phyloP scores from a whole-genome alignment of 2,329 filamentous ascomycete genomes.

The Metarhizium brunneum region DNA sequence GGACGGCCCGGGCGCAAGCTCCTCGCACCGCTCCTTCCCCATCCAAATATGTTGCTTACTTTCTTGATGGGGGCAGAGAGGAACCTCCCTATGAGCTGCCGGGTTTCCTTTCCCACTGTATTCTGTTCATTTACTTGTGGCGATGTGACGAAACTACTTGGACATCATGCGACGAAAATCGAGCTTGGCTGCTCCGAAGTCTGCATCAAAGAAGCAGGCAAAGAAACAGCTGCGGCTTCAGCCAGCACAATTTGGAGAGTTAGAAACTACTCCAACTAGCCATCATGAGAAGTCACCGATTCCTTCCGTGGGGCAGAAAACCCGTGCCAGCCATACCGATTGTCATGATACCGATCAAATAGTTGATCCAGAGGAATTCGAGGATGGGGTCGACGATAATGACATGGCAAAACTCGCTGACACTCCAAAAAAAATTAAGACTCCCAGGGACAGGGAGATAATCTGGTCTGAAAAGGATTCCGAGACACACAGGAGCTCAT shows the following conservation, averaged over 20 bases:
- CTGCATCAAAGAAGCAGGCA: constrained; percentile 1
- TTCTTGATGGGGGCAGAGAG: neutral
- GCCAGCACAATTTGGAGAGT: constrained; percentile 16
- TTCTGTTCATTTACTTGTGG: neutral
- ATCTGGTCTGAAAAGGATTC: constrained; percentile 21
- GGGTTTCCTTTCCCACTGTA: neutral
- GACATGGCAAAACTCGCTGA: constrained; percentile 13
- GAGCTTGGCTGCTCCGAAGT: neutral
- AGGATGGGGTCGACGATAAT: constrained; percentile 15
- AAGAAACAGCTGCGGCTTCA: constrained; percentile 8
- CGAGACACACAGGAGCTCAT: constrained; percentile 20
- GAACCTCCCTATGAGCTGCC: neutral
- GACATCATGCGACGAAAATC: neutral
- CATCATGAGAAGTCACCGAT: constrained; percentile 12
- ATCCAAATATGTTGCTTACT: no score
- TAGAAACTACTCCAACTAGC: constrained; percentile 25
- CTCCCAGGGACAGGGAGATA: constrained; percentile 7
- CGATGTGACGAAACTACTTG: neutral
- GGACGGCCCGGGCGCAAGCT: no score
- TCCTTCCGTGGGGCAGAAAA: neutral
- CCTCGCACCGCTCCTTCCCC: no score
- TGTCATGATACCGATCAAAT: neutral
- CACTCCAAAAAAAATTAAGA: neutral
- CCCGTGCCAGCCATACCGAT: neutral
- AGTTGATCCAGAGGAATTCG: constrained; percentile 9